phyloP scores from a whole-genome alignment of 306 rosid genomes.

The Ormosia emarginata region DNA sequence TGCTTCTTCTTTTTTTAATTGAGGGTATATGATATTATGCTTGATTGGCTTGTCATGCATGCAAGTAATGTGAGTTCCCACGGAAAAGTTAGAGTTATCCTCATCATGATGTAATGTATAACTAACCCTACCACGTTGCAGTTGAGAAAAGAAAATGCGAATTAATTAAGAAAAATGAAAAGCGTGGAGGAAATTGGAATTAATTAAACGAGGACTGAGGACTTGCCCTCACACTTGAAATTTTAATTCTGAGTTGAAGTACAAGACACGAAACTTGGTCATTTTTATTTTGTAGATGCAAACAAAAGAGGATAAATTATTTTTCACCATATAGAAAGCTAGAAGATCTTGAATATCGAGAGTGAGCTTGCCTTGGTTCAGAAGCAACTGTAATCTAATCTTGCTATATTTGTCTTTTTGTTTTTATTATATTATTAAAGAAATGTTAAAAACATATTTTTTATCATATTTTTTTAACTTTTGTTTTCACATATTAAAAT shows the following conservation, averaged over 20 bases:
- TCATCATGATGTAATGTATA: neutral
- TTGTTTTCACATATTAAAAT: too few relatives aligned
- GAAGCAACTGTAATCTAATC: neutral
- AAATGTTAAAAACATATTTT: too few relatives aligned
- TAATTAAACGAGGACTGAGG: neutral
- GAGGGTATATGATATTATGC: neutral
- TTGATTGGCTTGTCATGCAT: neutral
- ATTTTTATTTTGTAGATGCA: neutral
- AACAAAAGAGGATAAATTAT: neutral
- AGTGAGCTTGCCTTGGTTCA: neutral
- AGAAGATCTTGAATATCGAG: neutral
- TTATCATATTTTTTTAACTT: too few relatives aligned
- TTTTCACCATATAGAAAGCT: too few relatives aligned
- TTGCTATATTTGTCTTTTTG: too few relatives aligned
- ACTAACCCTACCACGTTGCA: neutral
- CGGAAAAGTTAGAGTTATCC: neutral
- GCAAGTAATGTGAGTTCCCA: neutral
- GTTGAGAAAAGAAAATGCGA: neutral
- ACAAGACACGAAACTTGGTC: neutral
- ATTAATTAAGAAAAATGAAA: neutral
- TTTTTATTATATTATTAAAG: too few relatives aligned
- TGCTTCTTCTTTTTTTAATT: too few relatives aligned
- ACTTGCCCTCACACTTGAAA: neutral
- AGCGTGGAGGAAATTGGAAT: neutral
- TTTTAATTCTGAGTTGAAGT: neutral